Percentiles rank a stretch among this genome's conserved stretches.
Conservation (phyloP, 1,284 basidiomycete species). For the Sutorius eximius region DNA sequence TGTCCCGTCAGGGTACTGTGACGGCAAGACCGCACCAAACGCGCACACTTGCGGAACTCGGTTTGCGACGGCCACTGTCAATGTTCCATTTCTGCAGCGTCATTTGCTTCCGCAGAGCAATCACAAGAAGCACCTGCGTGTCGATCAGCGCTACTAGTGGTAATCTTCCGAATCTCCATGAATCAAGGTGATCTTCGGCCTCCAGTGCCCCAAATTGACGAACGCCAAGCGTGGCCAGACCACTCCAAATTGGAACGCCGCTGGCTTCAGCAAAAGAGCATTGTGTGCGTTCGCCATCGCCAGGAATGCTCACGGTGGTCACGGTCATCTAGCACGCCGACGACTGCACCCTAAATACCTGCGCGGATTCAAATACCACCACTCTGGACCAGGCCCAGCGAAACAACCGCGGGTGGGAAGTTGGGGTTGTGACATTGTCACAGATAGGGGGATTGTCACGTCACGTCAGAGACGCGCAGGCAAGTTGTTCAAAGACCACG, state of each 20-base stretch:
- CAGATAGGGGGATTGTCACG: constrained; percentile 33
- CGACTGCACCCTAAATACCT: background rate
- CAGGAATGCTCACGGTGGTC: background rate
- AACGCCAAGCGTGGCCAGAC: constrained; percentile 4
- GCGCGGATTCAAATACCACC: constrained; percentile 1
- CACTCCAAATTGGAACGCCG: constrained; percentile 17
- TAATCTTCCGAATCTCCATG: background rate
- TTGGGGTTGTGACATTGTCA: constrained; percentile 25
- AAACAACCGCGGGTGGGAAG: constrained; percentile 20
- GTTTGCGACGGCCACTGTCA: constrained; percentile 19
- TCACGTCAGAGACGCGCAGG: constrained; percentile 26
- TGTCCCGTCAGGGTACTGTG: constrained; percentile 20
- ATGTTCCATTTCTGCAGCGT: constrained; percentile 5
- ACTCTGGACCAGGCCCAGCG: background rate
- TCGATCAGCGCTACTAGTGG: background rate
- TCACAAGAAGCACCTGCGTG: constrained; percentile 1
- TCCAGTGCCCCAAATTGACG: background rate
- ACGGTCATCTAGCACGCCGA: background rate
- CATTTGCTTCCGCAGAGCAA: constrained; percentile 22
- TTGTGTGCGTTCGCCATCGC: background rate
- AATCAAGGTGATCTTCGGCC: constrained; percentile 7
- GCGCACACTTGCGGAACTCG: constrained; percentile 20
- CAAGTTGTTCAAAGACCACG: constrained; percentile 35
- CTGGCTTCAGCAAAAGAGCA: background rate
- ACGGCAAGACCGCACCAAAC: constrained; percentile 33